Conservation (phyloP, 768 basidiomycete genomes). For the Termitomyces sp. region DNA sequence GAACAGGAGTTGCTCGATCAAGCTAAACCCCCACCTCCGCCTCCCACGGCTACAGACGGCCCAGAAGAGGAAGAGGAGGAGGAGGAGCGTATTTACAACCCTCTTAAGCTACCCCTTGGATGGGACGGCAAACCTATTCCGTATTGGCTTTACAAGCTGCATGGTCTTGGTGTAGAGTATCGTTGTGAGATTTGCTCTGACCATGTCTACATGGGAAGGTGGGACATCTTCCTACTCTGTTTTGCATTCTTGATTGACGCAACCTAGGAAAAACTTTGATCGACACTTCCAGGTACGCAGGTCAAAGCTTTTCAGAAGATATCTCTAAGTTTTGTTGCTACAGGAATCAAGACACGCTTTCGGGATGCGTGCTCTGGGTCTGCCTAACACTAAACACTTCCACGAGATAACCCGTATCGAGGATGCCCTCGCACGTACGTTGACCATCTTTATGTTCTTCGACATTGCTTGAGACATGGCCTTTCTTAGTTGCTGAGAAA, state of each 20-base stretch:
- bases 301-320: constrained; percentile 48
- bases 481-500: constrained; percentile 82
- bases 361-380: constrained; percentile 94
- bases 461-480: neutral
- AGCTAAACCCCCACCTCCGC: constrained; percentile 45
- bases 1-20: constrained; percentile 89
- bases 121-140: constrained; percentile 99
- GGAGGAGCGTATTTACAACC: constrained; percentile 97
- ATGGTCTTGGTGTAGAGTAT: constrained; percentile 97
- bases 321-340: constrained; percentile 17
- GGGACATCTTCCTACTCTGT: constrained; percentile 18
- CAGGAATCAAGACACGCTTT: constrained; percentile 96
- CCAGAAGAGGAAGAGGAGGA: constrained; percentile 74
- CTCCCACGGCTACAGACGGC: constrained; percentile 43
- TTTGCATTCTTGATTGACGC: neutral
- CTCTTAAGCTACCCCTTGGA: constrained; percentile 91
- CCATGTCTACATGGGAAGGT: constrained; percentile 96
- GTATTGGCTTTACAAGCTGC: constrained; percentile 97
- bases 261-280: constrained; percentile 86
- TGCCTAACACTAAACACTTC: constrained; percentile 99
- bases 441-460: neutral
- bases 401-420: constrained; percentile 97
- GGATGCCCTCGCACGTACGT: constrained; percentile 90
- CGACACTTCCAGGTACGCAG: constrained; percentile 81
- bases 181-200: constrained; percentile 97